Conservation (phyloP, 1,284 basidiomycete species). For the Leccinum subrobustum region DNA sequence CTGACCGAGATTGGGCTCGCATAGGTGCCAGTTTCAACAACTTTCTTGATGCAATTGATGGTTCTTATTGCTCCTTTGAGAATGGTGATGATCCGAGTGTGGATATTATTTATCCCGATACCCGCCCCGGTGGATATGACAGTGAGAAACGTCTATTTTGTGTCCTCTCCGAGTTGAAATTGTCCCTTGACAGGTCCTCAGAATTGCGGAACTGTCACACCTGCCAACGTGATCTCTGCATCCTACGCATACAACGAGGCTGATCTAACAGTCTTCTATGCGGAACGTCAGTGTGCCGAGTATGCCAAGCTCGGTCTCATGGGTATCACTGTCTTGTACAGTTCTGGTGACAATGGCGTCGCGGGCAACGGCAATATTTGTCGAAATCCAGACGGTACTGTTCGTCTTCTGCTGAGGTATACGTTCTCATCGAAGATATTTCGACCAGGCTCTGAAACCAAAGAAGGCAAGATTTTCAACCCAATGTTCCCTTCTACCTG, state of each 20-base stretch:
- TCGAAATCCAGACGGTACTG: constrained; percentile 40
- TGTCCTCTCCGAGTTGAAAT: constrained; percentile 2
- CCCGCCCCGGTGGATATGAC: constrained; percentile 41
- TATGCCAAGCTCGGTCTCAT: constrained; percentile 51
- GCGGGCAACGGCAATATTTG: constrained; percentile 41
- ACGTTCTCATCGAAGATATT: neutral
- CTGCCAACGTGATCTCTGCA: constrained; percentile 53
- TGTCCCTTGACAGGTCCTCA: constrained; percentile 25
- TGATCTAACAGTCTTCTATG: constrained; percentile 44
- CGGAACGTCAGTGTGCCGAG: constrained; percentile 53
- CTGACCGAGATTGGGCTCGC: neutral
- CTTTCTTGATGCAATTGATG: constrained; percentile 47
- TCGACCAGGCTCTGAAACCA: constrained; percentile 6
- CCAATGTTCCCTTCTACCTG: constrained; percentile 45
- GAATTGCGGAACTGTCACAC: constrained; percentile 51
- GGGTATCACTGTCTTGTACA: constrained; percentile 50
- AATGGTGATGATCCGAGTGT: constrained; percentile 55
- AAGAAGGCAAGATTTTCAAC: constrained; percentile 44
- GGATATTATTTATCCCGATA: constrained; percentile 56
- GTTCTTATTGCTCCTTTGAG: constrained; percentile 56
- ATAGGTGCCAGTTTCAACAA: constrained; percentile 47
- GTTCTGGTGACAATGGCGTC: constrained; percentile 53
- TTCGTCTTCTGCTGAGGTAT: neutral
- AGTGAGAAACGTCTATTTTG: constrained; percentile 10
- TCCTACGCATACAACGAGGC: constrained; percentile 53